Evolutionary conservation across 208 protist genomes (phyloP).

Genomic region (Acanthamoeba triangularis): DNA sequence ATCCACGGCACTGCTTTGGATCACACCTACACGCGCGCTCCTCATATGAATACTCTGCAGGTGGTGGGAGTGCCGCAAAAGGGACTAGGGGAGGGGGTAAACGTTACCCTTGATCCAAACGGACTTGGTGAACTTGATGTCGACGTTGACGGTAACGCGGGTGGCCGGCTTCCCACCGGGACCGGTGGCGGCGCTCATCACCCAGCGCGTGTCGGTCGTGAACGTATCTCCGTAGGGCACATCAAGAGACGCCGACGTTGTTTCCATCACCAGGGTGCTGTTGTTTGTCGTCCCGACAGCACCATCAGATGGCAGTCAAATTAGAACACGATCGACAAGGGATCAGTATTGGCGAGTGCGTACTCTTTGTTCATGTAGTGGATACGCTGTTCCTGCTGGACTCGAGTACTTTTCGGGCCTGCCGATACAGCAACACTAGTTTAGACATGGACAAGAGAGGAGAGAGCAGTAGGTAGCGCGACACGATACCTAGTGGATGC

Average conservation of each 20-base stretch:
- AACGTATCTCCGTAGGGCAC: conserved; percentile 73
- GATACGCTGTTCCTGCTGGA: conserved; percentile 58
- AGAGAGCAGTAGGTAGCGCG: background rate
- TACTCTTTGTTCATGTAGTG: conserved; percentile 69
- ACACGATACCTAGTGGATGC: background rate
- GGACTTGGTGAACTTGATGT: conserved; percentile 67
- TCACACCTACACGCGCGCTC: background rate
- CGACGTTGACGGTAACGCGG: background rate
- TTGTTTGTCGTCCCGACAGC: background rate
- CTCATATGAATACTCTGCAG: background rate
- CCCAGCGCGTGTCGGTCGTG: conserved; percentile 14
- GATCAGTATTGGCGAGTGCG: background rate
- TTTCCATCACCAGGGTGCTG: conserved; percentile 67
- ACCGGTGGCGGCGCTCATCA: background rate
- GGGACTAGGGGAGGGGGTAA: no score
- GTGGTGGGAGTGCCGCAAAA: background rate
- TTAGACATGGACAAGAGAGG: background rate
- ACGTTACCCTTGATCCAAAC: conserved; percentile 47
- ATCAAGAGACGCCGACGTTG: conserved; percentile 4
- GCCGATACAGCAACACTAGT: background rate
- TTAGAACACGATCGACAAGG: background rate
- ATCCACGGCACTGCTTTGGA: conserved; percentile 39
- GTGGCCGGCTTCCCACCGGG: background rate
- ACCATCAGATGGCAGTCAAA: background rate
- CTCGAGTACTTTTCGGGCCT: conserved; percentile 60